phyloP scores from a whole-genome alignment of 2,329 filamentous ascomycete species.

The Clarireedia sp. region DNA sequence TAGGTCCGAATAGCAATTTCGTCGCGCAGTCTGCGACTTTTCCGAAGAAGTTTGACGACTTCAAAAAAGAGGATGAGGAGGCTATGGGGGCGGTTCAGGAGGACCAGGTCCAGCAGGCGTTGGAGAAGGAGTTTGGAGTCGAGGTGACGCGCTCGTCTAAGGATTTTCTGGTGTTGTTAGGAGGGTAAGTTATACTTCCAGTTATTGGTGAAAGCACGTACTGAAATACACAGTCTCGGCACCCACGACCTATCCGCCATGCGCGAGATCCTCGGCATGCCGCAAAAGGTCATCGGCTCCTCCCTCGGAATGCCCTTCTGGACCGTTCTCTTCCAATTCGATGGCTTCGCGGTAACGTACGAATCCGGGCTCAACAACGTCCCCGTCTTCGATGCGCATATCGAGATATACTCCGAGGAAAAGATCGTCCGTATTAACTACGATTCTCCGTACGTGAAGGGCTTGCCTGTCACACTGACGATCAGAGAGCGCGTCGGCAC shows the following conservation, averaged over 20 bases:
- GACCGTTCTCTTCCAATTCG: conserved; percentile 38
- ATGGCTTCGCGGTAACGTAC: conserved; percentile 44
- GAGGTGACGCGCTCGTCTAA: conserved; percentile 1
- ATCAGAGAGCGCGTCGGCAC: conserved; percentile 33
- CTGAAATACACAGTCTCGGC: conserved; percentile 37
- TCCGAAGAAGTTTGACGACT: conserved; percentile 37
- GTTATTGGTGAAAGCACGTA: background rate
- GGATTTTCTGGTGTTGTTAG: conserved; percentile 3
- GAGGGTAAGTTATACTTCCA: background rate
- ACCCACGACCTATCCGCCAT: conserved; percentile 47
- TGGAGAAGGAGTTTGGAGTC: conserved; percentile 60
- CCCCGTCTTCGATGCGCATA: conserved; percentile 43
- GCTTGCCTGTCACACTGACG: conserved; percentile 36
- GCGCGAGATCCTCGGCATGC: conserved; percentile 42
- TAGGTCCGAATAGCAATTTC: conserved; percentile 45
- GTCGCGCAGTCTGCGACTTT: conserved; percentile 42
- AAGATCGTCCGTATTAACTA: conserved; percentile 49
- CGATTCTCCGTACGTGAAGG: conserved; percentile 52
- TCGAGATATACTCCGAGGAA: conserved; percentile 43
- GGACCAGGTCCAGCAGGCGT: conserved; percentile 81
- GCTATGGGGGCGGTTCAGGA: conserved; percentile 53
- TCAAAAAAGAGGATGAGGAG: conserved; percentile 22
- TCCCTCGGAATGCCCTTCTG: conserved; percentile 36
- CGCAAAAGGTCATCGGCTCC: conserved; percentile 38
- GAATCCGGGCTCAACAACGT: conserved; percentile 48